Evolutionary conservation across 2,329 filamentous ascomycete species (phyloP).

Genomic region (Didymosphaeria variabile): DNA sequence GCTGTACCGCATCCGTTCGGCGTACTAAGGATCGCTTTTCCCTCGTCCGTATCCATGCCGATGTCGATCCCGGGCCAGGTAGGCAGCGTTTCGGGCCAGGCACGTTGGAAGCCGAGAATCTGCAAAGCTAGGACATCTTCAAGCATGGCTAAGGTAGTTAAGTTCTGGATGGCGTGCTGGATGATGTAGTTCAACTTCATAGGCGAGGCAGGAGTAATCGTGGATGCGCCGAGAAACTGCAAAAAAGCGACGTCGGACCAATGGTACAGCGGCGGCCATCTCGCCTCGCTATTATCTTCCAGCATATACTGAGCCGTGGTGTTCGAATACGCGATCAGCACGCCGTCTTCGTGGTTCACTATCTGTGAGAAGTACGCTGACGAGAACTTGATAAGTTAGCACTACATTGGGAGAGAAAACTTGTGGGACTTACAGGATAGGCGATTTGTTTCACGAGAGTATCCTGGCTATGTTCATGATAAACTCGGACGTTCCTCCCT

Average conservation of each 20-base stretch:
- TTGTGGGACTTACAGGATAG: constrained; percentile 2
- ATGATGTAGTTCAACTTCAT: neutral
- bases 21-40: constrained; percentile 22
- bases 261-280: constrained; percentile 11
- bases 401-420: too few species aligned
- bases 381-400: constrained; percentile 1
- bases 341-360: constrained; percentile 9
- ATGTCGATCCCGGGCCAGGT: constrained; percentile 15
- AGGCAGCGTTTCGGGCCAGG: too few species aligned
- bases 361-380: constrained; percentile 9
- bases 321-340: constrained; percentile 16
- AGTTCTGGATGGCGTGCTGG: neutral
- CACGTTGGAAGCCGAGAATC: neutral
- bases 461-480: constrained; percentile 6
- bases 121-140: neutral
- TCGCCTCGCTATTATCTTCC: neutral
- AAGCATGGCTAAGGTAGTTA: neutral
- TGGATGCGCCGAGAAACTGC: constrained; percentile 10
- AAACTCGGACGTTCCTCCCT: constrained; percentile 1
- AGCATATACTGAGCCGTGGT: neutral
- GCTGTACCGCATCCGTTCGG: constrained; percentile 18
- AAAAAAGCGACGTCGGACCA: constrained; percentile 28
- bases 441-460: neutral
- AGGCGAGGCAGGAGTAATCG: neutral
- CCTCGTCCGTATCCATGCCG: constrained; percentile 19